These are phyloP conservation scores for Paramecium pentaurelia DNA, from an alignment of 73 alveolate species.

Conservation along the genomic window DNA sequence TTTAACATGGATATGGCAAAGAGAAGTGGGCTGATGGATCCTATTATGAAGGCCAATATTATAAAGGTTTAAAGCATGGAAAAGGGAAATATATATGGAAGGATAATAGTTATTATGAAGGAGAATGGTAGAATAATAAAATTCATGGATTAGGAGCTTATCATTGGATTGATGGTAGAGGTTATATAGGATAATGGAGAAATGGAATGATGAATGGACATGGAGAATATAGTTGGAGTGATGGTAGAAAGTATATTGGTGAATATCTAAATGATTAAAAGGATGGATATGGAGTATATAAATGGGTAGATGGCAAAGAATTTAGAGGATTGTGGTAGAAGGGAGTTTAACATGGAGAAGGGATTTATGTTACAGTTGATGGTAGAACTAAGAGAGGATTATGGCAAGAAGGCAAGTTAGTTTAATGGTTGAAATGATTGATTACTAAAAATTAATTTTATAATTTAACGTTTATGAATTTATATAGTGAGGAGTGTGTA, in stretches of 20 bases:
- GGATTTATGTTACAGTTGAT: constrained; percentile 65
- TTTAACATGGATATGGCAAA: constrained; percentile 55
- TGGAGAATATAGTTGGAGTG: constrained; percentile 69
- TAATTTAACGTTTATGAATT: background rate
- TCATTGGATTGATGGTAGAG: constrained; percentile 53
- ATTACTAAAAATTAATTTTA: background rate
- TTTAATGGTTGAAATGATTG: constrained; percentile 57
- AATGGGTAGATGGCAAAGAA: constrained; percentile 77
- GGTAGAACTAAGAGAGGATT: constrained; percentile 62
- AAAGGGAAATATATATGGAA: constrained; percentile 55
- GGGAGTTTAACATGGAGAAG: constrained; percentile 77
- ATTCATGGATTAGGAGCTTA: constrained; percentile 51
- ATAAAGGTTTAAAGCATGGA: constrained; percentile 25
- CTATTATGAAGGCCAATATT: constrained; percentile 44
- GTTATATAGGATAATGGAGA: constrained; percentile 55
- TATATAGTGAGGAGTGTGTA: background rate
- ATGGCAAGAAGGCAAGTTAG: constrained; percentile 71
- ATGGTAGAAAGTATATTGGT: constrained; percentile 74
- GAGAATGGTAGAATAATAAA: constrained; percentile 41
- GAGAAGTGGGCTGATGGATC: constrained; percentile 62
- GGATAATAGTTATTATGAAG: constrained; percentile 56
- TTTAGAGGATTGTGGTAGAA: constrained; percentile 75
- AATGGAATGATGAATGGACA: constrained; percentile 62
- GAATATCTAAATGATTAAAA: constrained; percentile 71
- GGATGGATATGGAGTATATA: constrained; percentile 76